Base-by-base conservation (phyloP, 768 basidiomycete genomes). In the Suillus bovinus region DNA sequence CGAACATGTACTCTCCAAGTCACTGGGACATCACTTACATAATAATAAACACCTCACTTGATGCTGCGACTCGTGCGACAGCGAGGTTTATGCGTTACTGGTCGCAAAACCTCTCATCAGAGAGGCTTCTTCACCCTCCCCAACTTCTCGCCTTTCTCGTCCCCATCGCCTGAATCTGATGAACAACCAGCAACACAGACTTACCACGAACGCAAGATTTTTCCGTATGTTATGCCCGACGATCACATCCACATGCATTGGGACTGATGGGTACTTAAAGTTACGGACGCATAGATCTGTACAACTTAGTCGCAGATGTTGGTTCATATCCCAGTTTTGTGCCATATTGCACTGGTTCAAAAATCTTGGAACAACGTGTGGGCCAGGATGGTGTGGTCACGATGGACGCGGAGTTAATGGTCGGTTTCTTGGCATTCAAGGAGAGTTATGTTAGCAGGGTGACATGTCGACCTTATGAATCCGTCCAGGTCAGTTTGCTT, bases 391-490 rank as follows among this genome's bases (percentile, higher is more conserved):
- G 70, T 58, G 73, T 64, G 68, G 79, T 73, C 61, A 76, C 80
- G 52, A 86, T 96, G 78, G 86, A 94, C 44, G 95, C 90, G 8
- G 94, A 98, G 72, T 78, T 99, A 67, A 86, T 86, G 4, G 90
- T 96, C 38, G 93, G 93, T 9, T 99, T 98, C 74, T 84, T 95
- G 66, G 82, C 86, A 20, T 90, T 97, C 70, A 81, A 84, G 65
- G 96, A 99, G 76, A 89, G 85, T 75, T 99, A 97, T 74, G 80
- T 90, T 56, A 95, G 93, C 72, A 80, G 79, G 44, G 96, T 99
- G 60, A 89, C 86, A 17, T 93, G 93, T 69, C 79, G 77, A 50
- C 95, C 94, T 13, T 83, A 82, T 66, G 83, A 90, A 70, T 88
- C 83, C 11, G 96, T 99, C 27, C 80, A 90, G 79, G 96, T 93